Conservation (phyloP, 2,329 filamentous ascomycete species). For the Penicillium sp. region DNA sequence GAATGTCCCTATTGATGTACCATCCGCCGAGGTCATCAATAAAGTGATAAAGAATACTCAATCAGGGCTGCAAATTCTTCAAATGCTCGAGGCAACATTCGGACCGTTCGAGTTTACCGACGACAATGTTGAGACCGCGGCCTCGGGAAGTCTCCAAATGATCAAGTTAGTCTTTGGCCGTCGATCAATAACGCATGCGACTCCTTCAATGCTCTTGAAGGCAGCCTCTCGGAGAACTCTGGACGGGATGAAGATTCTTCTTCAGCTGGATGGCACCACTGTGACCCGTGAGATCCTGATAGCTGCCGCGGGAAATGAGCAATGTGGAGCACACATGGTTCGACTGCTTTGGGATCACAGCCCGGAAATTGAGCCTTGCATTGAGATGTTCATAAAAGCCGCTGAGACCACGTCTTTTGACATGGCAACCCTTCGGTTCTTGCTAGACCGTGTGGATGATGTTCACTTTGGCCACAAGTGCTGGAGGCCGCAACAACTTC, state of each 20-base stretch:
- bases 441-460: not conserved
- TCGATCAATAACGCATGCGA: not conserved
- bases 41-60: not conserved
- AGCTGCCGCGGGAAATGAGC: not conserved
- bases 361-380: not conserved
- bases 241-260: not conserved
- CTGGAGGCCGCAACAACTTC: not conserved
- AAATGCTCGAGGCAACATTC: not conserved
- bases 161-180: not conserved
- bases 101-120: not conserved
- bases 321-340: not conserved
- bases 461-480: not conserved
- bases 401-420: not conserved
- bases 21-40: not conserved
- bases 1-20: not conserved
- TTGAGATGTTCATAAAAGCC: not conserved
- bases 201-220: not conserved
- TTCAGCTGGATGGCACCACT: not conserved
- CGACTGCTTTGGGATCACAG: not conserved
- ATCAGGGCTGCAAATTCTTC: not conserved
- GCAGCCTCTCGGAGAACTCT: not conserved
- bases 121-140: not conserved
- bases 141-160: not conserved
- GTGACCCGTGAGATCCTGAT: slow-evolving; percentile 2
- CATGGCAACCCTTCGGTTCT: not conserved